Evolutionary conservation across 129 eudicot species (phyloP), one percentile per base, ranked within the genome.

Genomic region (Escallonia rubra): DNA sequence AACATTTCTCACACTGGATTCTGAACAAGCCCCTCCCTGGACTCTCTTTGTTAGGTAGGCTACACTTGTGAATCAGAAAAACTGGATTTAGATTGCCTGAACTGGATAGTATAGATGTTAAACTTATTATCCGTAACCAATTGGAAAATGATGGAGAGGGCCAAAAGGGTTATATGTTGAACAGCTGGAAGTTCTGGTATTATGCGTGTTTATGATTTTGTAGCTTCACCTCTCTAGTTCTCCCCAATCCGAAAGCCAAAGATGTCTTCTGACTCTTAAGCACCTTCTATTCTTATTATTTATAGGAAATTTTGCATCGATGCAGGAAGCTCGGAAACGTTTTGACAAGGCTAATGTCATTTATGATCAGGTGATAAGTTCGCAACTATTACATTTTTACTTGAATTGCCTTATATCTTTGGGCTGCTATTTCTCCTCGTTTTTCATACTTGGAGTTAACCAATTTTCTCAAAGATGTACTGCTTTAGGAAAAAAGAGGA

Each of bases 281-380:
- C 9, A 16, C n/a, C 7, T 44, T 5, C 2, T 13, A 54, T 54
- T 12, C 13, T 54, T 12, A n/a, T 46, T 46, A 46, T 46, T 46
- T 5, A 5, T 46, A 46, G 0, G 6, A 46, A 5, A 5, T 5
- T 46, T 46, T 5, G 6, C 10, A 46, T 46, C 2, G 10, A 4
- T 63, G 72, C 85, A 92, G 98, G 98, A 92, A 81, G 96, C 96
- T 79, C 81, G 96, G 68, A 92, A 89, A 76, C 95, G 98, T 70
- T 92, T 92, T 74, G 98, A 92, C 83, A 92, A 92, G 76, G 96
- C 95, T 54, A 86, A 77, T 82, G 84, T 59, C 66, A 74, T 73
- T 63, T 92, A 92, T 82, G 95, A 86, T 69, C 98, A 92, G 96
- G 98, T 88, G 60, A n/a, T 59, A 7, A 43, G 2, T 42, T 9